Evolutionary conservation across 371 early-diverging fungal species (phyloP), one percentile per base, ranked within the genome.

Genomic region (Mortierella polycephala): DNA sequence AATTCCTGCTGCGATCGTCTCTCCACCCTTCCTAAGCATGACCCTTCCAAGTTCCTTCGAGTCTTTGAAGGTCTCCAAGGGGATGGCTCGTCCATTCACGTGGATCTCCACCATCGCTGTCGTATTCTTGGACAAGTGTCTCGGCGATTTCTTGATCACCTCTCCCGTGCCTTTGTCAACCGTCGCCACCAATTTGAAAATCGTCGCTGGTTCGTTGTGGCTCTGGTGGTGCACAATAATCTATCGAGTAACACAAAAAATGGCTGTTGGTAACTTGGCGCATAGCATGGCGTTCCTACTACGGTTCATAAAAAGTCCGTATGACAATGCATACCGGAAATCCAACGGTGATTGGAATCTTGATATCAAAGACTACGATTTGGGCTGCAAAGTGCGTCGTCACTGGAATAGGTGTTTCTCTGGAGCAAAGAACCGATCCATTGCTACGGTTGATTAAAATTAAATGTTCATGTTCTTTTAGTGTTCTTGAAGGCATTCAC

Each of bases 1-100:
- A 50, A 98, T 91, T 14, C 99, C 99, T 9, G 96, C 96, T 8
- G 98, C 98, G 13, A 98, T 89, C 0, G 97, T 96, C 63, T 92
- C 89, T 20, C 94, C 92, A 21, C 89, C 92, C 68, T 90, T 90
- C 53, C 98, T 88, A 58, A 99, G 82, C 89, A 93, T 92, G 65
- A 99, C 84, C 16, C 99, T 86, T 1, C 98, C 98, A 47, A 97
- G 81, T 21, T 96, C 94, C 81, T 95, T 95, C 42, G 88, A 91
- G 18, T 91, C 91, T 60, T 90, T 88, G 73, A 93, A 96, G 6
- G 91, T 84, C 74, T 98, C 97, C 44, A 98, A 66, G 52, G 96
- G 95, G 40, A 97, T 89, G 0, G 95, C 85, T 16, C 93, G 81
- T 49, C 90, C 87, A 2, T 84, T 62, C 47, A 93, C 42, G 57